Evolutionary conservation across 805 yeast genomes (phyloP), one percentile per base, ranked within the genome.

Genomic region (Candida tibetensis): DNA sequence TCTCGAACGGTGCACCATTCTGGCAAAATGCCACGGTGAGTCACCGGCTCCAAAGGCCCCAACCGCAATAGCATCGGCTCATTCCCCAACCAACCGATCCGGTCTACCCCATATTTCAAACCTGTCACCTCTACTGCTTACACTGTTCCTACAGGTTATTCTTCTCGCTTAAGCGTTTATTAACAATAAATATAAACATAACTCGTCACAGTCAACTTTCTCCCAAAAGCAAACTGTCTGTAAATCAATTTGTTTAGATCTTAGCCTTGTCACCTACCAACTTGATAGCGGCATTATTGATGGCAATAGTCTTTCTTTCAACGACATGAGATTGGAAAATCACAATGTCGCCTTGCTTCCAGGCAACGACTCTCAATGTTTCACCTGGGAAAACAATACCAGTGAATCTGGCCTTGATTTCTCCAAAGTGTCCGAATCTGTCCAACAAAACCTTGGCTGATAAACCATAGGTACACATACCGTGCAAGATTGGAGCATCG

Each of bases 301-400:
- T 85, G 38, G 90, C 97, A 51, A 79, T 72, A 29, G 79, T 72
- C 51, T 78, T 74, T 62, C 96, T 81, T 53, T 85, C 95, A 42
- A 83, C 79, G 41, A 82, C 86, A 58, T 79, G 77, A 8, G 95
- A 79, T 64, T 85, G 95, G 80, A 90, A 91, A 42, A 78, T 69
- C 35, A 88, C 82, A 34, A 71, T 57, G 46, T 77, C 81, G 40
- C 84, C 83, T 37, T 77, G 73, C 61, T 81, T 85, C 99, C 99
- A 91, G 21, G 95, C 95, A 37, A 66, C 66, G 19, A 91, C 79
- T 51, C 74, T 76, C 60, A 91, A 72, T 12, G 85, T 81, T 64
- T 91, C 97, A 48, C 98, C 99, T 6, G 97, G 97, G 77, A 78
- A 90, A 17, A 91, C 97, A 52, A 85, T 82, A 53, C 89, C 89